Percentiles rank a stretch among this genome's conserved stretches.
These are phyloP conservation scores for Alternaria solani DNA, from an alignment of 2,329 filamentous ascomycete species.

Conservation along the genomic window DNA sequence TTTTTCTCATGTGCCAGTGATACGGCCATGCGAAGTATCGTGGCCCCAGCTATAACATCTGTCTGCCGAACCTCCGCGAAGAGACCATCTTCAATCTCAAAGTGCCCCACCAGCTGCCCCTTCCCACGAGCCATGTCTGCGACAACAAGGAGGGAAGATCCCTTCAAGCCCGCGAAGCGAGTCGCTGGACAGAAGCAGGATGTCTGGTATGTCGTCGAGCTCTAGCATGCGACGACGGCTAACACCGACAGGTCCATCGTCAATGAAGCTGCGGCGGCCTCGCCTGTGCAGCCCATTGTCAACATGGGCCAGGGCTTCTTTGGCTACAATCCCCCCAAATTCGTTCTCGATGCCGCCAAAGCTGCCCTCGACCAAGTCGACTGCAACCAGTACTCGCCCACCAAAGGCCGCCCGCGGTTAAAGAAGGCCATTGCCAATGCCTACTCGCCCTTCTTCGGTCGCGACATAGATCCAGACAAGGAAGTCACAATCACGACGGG, in stretches of 20 bases:
- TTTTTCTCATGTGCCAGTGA: neutral
- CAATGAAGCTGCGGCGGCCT: slow-evolving; percentile 71
- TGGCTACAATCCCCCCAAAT: slow-evolving; percentile 92
- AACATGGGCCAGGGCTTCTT: slow-evolving; percentile 81
- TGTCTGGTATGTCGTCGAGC: slow-evolving; percentile 59
- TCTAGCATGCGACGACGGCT: neutral
- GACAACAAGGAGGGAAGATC: slow-evolving; percentile 47
- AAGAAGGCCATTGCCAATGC: slow-evolving; percentile 93
- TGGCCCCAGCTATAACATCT: slow-evolving; percentile 14
- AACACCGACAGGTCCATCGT: slow-evolving; percentile 64
- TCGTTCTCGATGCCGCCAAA: slow-evolving; percentile 92
- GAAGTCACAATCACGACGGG: slow-evolving; percentile 96
- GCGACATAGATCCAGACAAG: slow-evolving; percentile 82
- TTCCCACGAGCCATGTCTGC: slow-evolving; percentile 48
- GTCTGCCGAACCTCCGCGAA: neutral
- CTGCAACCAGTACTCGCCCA: slow-evolving; percentile 98
- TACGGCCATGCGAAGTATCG: slow-evolving; percentile 26
- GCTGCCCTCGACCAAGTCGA: slow-evolving; percentile 87
- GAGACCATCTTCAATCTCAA: slow-evolving; percentile 4
- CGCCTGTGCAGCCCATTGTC: slow-evolving; percentile 70
- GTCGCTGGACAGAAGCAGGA: slow-evolving; percentile 65
- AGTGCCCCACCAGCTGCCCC: slow-evolving; percentile 24
- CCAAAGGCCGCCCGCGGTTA: slow-evolving; percentile 88
- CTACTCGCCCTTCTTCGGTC: slow-evolving; percentile 88
- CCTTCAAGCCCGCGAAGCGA: slow-evolving; percentile 62